Base-by-base conservation (phyloP, 257 asterid genomes). In the Ilex aquifolium region DNA sequence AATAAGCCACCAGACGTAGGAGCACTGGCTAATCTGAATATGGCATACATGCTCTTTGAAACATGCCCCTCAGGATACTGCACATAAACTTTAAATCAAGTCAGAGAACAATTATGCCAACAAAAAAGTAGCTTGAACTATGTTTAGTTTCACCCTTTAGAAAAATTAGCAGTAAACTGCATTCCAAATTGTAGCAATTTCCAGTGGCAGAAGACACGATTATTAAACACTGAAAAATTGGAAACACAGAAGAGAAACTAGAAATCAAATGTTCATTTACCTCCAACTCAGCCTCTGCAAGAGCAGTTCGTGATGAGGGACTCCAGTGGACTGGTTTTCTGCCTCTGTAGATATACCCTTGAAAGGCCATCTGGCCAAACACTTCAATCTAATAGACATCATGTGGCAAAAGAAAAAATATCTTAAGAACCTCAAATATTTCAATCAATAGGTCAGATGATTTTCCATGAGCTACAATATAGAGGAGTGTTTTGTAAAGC, bases 271-370 rank as follows among this genome's bases (percentile, higher is more conserved):
- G 69, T 68, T 13, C 68, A 64, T 59, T 59, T 74, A 85, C 99
- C 97, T 92, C 99, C 82, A 92, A 70, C 77, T 92, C 99, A 73
- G 99, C 99, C 73, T 92, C 99, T 44, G 99, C 97, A 73, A 92
- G 96, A 75, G 99, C 99, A 68, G 99, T 92, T 62, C 88, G 82
- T 62, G 99, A 92, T 36, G 99, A 92, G 69, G 99, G 96, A 67
- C 99, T 92, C 99, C 99, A 92, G 64, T 92, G 95, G 69, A 92
- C 99, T 57, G 99, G 99, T 69, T 92, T 92, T 82, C 94, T 83
- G 68, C 99, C 99, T 80, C 99, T 73, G 69, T 87, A 89, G 72
- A 92, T 89, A 81, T 79, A 82, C 64, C 96, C 96, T 85, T 85
- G 82, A 75, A 92, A 71, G 31, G 85, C 84, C 99, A 92, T 92